Evolutionary conservation across 169 alveolate species (phyloP).

Genomic region (Theileria equi): DNA sequence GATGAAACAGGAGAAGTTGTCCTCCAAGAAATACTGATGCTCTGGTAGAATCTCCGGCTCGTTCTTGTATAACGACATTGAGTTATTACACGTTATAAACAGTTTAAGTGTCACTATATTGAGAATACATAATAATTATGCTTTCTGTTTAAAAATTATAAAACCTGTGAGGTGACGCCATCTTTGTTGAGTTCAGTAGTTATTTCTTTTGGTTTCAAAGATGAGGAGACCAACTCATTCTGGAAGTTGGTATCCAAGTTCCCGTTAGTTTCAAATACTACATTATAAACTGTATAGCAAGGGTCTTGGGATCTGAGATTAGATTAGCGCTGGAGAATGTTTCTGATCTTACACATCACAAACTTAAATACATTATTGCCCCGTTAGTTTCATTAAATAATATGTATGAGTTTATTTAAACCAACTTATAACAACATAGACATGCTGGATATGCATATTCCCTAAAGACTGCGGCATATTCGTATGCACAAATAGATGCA

Average conservation of each 20-base stretch:
- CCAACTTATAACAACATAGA: conserved; percentile 50
- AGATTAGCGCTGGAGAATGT: conserved; percentile 1
- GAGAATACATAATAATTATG: no score
- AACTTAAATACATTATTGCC: conserved; percentile 43
- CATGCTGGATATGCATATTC: conserved; percentile 94
- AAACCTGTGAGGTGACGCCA: neutral
- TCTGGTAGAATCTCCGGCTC: no score
- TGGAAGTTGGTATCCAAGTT: conserved; percentile 88
- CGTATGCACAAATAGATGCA: conserved; percentile 80
- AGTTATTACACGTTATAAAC: no score
- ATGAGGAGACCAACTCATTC: conserved; percentile 87
- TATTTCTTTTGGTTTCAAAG: neutral
- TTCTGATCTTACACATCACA: neutral
- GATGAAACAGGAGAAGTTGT: conserved; percentile 35
- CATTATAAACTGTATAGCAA: neutral
- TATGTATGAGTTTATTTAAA: neutral
- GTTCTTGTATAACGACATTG: no score
- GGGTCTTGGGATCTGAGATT: conserved; percentile 15
- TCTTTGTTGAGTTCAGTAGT: neutral
- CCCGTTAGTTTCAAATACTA: conserved; percentile 43
- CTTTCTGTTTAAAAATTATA: neutral
- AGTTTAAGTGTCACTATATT: no score
- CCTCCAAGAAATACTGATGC: no score
- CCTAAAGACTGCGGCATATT: conserved; percentile 89
- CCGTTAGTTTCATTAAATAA: conserved; percentile 35